Evolutionary conservation across 2,329 filamentous ascomycete species (phyloP).

Genomic region (Tolypocladium capitatum): DNA sequence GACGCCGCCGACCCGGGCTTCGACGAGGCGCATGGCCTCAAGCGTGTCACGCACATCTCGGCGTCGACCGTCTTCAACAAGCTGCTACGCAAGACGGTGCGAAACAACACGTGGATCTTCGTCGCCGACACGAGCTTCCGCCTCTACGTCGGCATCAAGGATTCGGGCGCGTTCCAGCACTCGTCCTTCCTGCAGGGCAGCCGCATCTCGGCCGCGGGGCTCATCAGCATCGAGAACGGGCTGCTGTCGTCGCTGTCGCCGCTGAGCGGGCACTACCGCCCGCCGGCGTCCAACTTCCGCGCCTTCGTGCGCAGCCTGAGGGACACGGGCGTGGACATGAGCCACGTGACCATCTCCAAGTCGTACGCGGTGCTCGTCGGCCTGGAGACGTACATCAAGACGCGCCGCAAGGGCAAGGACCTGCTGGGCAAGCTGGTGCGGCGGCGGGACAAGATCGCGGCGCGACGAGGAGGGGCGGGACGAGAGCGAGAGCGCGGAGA

Average conservation of each 20-base stretch:
- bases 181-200: constrained; percentile 77
- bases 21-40: constrained; percentile 43
- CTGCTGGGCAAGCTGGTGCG: constrained; percentile 35
- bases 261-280: constrained; percentile 69
- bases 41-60: constrained; percentile 48
- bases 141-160: constrained; percentile 82
- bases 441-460: constrained; percentile 44
- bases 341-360: constrained; percentile 62
- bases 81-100: constrained; percentile 63
- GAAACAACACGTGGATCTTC: constrained; percentile 89
- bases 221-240: constrained; percentile 76
- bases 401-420: constrained; percentile 50
- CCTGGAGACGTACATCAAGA: constrained; percentile 65
- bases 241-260: constrained; percentile 61
- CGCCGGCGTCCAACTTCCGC: constrained; percentile 70
- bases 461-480: constrained; percentile 47
- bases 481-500: constrained; percentile 44
- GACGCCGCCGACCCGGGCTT: constrained; percentile 50
- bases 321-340: constrained; percentile 65
- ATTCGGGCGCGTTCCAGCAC: constrained; percentile 79
- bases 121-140: constrained; percentile 76
- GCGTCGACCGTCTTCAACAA: constrained; percentile 66
- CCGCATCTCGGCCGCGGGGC: constrained; percentile 67
- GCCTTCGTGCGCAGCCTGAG: constrained; percentile 65
- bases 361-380: constrained; percentile 74